Conservation (phyloP, 2,329 filamentous ascomycete genomes). For the Colletotrichum tamarilloi region DNA sequence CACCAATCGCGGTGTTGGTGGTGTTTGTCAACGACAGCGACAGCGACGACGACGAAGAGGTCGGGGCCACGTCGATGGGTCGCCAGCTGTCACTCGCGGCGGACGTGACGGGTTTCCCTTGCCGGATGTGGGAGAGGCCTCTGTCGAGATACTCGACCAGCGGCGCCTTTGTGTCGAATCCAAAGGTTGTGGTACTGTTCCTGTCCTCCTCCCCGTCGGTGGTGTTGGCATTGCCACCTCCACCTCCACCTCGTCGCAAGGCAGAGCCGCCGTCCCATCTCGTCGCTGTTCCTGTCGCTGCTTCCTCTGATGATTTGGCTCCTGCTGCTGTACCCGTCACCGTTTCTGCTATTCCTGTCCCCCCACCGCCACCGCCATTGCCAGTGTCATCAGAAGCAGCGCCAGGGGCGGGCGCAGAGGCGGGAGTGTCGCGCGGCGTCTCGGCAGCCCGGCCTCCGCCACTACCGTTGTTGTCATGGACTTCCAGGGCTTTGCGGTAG, state of each 20-base stretch:
- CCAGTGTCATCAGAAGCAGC: neutral
- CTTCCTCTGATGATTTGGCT: constrained; percentile 24
- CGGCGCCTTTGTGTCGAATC: constrained; percentile 56
- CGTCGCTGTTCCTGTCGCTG: constrained; percentile 46
- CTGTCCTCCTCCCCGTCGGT: no score
- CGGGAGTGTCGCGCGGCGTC: constrained; percentile 10
- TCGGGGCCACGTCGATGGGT: neutral
- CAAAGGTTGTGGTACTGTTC: constrained; percentile 10
- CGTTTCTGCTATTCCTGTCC: neutral
- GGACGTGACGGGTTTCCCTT: constrained; percentile 32
- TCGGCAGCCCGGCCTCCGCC: neutral
- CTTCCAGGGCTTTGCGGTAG: constrained; percentile 55
- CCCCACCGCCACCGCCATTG: neutral
- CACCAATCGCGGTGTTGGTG: constrained; percentile 37
- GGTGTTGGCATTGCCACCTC: neutral
- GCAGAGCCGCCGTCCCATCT: neutral
- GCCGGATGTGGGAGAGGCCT: constrained; percentile 57
- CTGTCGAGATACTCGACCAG: constrained; percentile 61
- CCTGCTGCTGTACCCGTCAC: neutral
- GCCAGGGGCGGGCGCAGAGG: neutral
- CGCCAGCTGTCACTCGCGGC: neutral
- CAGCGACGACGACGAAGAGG: neutral
- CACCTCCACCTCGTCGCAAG: neutral
- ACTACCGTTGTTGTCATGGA: constrained; percentile 40
- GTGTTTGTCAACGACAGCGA: constrained; percentile 4